Evolutionary conservation across 2,329 filamentous ascomycete species (phyloP), one percentile per base, ranked within the genome.

Genomic region (Xylaria hypoxylon): DNA sequence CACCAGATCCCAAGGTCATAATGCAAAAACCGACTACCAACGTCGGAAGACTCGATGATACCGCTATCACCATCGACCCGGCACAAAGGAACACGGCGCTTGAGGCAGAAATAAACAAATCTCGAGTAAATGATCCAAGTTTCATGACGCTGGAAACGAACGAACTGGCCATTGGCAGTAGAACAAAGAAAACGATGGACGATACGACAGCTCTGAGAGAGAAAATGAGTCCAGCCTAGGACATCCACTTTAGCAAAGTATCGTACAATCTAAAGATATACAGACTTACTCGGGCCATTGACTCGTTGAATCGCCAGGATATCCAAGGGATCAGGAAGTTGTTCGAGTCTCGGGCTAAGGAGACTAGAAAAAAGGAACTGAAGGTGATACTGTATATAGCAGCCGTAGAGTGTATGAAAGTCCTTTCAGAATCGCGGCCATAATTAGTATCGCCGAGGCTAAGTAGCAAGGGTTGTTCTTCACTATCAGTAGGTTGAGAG

Each of bases 251-350:
- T 26, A 66, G 64, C 35, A 48, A n/a, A 28, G 28, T 17, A 3
- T 3, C 17, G 10, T 3, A 22, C 3, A 3, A 3, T 42, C 2
- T 26, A 6, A 15, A 17, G 8, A 2, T n/a, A 8, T 24, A 42
- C 1, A 28, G 5, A 58, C 59, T 45, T 53, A 62, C 59, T 17
- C 33, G 28, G 26, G 64, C 52, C 59, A 66, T 66, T 7, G 64
- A 59, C 35, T 62, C 64, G 28, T 66, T 38, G n/a, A 66, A 66
- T 19, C 64, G 52, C 64, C 64, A 66, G 7, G 64, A 62, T 62
- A 66, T 62, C 64, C 64, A 66, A 26, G 64, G 58, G 40, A 66
- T 66, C 1, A 66, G 48, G n/a, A 66, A 66, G 28, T 66, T 66
- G 24, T 62, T 66, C 7, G 64, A 52, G 22, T 62, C 64, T 24